A percentile compares a stretch with the other conserved stretches of the same genome.
Evolutionary conservation across 2,329 filamentous ascomycete species (phyloP).

Genomic region (Emericellopsis atlantica): DNA sequence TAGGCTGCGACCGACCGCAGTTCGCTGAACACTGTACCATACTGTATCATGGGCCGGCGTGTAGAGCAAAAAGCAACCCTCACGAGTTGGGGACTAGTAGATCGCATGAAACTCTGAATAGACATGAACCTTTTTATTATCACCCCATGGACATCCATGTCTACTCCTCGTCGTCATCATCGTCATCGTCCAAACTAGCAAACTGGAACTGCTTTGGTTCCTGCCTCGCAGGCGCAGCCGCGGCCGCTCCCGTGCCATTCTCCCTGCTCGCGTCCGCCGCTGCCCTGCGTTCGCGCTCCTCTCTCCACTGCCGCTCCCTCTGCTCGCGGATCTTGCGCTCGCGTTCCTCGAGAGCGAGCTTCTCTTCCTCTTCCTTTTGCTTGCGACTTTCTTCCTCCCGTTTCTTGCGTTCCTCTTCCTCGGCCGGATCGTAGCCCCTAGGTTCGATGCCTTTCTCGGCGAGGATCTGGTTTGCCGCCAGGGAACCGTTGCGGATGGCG

Average conservation of each 20-base stretch:
- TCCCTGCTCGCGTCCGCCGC: constrained; percentile 26
- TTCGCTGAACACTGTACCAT: not conserved
- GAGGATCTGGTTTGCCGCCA: constrained; percentile 52
- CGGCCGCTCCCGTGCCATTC: constrained; percentile 16
- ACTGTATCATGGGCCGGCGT: not conserved
- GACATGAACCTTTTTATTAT: constrained; percentile 6
- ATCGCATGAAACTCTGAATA: not conserved
- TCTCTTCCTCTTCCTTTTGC: constrained; percentile 32
- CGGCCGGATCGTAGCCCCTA: constrained; percentile 42
- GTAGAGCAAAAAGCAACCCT: not conserved
- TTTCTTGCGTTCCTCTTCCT: constrained; percentile 36
- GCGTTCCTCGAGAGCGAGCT: constrained; percentile 29
- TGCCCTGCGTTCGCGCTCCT: constrained; percentile 23
- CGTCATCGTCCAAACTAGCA: constrained; percentile 37
- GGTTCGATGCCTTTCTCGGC: constrained; percentile 50
- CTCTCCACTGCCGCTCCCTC: constrained; percentile 18
- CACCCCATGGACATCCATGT: too few species aligned
- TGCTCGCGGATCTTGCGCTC: constrained; percentile 27
- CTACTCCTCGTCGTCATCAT: constrained; percentile 26
- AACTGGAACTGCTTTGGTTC: constrained; percentile 45
- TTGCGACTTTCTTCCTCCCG: constrained; percentile 36
- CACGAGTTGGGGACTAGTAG: not conserved
- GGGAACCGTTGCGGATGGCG: constrained; percentile 53
- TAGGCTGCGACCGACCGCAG: constrained; percentile 26
- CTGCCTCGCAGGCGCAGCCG: constrained; percentile 11